Evolutionary conservation across 1,284 basidiomycete species (phyloP), one percentile per base, ranked within the genome.

Genomic region (Pseudozyma hubeiensis): DNA sequence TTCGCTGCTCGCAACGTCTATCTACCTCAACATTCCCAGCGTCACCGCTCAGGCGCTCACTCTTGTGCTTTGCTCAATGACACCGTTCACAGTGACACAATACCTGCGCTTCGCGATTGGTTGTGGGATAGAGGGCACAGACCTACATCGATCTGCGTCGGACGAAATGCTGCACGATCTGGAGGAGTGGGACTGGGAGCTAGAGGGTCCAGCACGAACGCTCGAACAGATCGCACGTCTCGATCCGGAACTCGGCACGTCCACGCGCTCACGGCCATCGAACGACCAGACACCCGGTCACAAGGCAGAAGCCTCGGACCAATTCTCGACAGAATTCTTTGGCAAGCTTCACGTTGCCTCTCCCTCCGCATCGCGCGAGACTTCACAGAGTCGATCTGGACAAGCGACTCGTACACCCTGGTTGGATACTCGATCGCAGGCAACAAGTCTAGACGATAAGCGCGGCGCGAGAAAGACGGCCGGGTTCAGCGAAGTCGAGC

Each of bases 81-180:
- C 93, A 0, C 93, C 94, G 0, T 88, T 88, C 64, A 95, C 93
- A 0, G 89, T 92, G 40, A 81, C 90, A 0, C 88, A 88, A 14
- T 97, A 96, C 83, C 89, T 97, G 46, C 87, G 90, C 56, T 97
- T 96, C 83, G 91, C 94, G 0, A 88, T 91, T 7, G 94, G 94
- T 10, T 88, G 88, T 33, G 89, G 90, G 5, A 89, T 94, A 30
- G 88, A 89, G 7, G 81, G 85, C 0, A 86, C 87, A 47, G 82
- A 70, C 16, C 56, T 77, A 8, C 57, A 73, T 43, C 33, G 61
- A 41, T 56, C 61, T 16, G 61, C 68, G 2, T 68, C 63, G 10
- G 8, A 84, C 29, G 57, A 51, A 30, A 72, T 64, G 61, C 40
- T 53, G 5, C 58, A 68, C 52, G 65, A 55, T 24, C 65, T 64